Evolutionary conservation across 371 early-diverging fungal genomes (phyloP).

Genomic region (Capniomyces stellatus): DNA sequence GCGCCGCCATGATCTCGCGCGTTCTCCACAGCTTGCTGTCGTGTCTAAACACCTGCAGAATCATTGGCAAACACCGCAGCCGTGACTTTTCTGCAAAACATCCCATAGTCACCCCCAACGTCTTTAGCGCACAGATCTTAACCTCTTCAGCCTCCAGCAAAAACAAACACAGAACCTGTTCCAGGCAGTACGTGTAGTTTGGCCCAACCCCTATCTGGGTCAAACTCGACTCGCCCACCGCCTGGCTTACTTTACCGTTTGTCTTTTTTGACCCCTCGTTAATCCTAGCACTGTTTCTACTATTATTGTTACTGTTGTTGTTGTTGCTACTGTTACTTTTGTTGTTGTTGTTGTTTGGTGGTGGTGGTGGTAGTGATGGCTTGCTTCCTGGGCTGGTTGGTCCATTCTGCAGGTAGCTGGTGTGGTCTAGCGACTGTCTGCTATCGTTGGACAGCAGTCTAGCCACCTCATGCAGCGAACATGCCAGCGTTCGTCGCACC

Average conservation of each 20-base stretch:
- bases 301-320: too few relatives aligned
- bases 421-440: not conserved
- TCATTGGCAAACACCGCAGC: constrained; percentile 23
- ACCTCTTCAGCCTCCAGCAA: constrained; percentile 20
- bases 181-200: constrained; percentile 14
- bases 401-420: constrained; percentile 1
- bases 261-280: not conserved
- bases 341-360: not conserved
- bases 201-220: too few relatives aligned
- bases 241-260: not conserved
- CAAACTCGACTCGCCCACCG: constrained; percentile 3
- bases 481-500: constrained; percentile 21
- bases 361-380: not conserved
- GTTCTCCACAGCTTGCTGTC: constrained; percentile 26
- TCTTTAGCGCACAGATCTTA: constrained; percentile 18
- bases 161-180: constrained; percentile 21
- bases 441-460: constrained; percentile 8
- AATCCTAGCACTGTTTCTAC: not conserved
- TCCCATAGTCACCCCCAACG: constrained; percentile 17
- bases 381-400: not conserved
- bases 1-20: constrained; percentile 26
- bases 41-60: constrained; percentile 23
- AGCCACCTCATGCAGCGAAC: constrained; percentile 26
- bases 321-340: not conserved
- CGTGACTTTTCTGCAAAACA: constrained; percentile 18